These are phyloP conservation scores for Blastocystis sp. DNA, from an alignment of 352 stramenopile genomes.

Conservation along the genomic window DNA sequence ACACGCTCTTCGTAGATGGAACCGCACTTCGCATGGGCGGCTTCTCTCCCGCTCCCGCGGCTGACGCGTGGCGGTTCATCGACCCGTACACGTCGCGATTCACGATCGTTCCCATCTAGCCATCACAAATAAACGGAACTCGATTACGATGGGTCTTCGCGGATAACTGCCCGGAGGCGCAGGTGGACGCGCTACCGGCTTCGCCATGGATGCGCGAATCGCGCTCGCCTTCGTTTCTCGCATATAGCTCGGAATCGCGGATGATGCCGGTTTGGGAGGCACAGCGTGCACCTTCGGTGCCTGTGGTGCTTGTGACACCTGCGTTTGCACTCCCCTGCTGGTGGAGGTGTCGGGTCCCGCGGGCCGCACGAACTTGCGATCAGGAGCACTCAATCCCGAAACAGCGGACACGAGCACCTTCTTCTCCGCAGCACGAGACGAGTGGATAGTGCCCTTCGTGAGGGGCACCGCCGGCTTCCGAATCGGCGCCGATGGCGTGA, in stretches of 20 bases:
- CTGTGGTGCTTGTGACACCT: neutral
- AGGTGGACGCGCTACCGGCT: neutral
- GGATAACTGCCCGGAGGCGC: neutral
- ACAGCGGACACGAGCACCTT: neutral
- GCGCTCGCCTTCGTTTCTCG: slow-evolving; percentile 16
- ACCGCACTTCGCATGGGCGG: neutral
- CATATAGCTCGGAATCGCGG: slow-evolving; percentile 31
- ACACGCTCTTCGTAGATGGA: neutral
- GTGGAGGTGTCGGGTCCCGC: neutral
- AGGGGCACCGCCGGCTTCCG: neutral
- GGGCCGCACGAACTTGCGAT: neutral
- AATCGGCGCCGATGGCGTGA: neutral
- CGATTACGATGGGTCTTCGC: neutral
- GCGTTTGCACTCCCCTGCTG: neutral
- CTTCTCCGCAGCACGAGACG: neutral
- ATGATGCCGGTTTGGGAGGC: neutral
- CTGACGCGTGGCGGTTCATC: neutral
- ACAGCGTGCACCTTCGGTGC: neutral
- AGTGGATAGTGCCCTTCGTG: neutral
- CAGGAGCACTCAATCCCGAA: neutral
- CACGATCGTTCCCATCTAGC: neutral
- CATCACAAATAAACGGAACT: neutral
- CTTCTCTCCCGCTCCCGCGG: neutral
- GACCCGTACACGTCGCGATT: neutral
- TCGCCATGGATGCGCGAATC: neutral